Evolutionary conservation across 2,329 filamentous ascomycete genomes (phyloP), one percentile per base, ranked within the genome.

Genomic region (Sphaerulina musiva): DNA sequence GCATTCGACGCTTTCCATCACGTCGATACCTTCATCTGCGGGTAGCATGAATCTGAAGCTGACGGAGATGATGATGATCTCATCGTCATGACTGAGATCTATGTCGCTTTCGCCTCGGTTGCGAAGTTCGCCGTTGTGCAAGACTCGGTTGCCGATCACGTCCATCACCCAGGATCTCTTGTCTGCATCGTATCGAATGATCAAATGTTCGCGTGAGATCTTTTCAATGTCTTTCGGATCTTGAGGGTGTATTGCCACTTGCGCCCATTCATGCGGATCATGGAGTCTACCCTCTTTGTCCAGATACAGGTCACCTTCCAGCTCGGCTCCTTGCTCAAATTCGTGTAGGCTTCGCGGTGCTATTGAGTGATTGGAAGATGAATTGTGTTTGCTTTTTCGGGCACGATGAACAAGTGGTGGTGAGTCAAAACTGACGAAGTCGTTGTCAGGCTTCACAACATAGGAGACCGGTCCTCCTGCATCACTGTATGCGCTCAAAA

Each of bases 161-260:
- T 78, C 72, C 45, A 86, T 81, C 65, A 88, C 81, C 64, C 88
- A 91, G 6, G 80, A 73, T 17, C 80, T 76, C 40, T 76, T 76
- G 10, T 81, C 74, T 57, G 80, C 76, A 63, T 87, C 86, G 71
- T 84, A 91, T 45, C 80, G 75, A 61, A 92, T 88, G 63, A 83
- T 84, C 46, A 88, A 74, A 68, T 92, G 87, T 62, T 85, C 76
- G 57, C 86, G 77, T 3, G 87, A 91, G 51, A 91, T 90, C 48
- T 80, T 80, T 65, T 86, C 87, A 48, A 86, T 87, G 58, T 80
- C 81, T 56, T 70, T 75, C 2, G 81, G 79, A 56, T 69, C 60
- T 29, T 67, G 66, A 23, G 69, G 62, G 55, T 73, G 68, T n/a
- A 50, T 44, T 6, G 54, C 40, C 26, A 56, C 50, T 42, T 53